Base-by-base conservation (phyloP, 139 green algal genomes). In the Edaphochlamys debaryana region DNA sequence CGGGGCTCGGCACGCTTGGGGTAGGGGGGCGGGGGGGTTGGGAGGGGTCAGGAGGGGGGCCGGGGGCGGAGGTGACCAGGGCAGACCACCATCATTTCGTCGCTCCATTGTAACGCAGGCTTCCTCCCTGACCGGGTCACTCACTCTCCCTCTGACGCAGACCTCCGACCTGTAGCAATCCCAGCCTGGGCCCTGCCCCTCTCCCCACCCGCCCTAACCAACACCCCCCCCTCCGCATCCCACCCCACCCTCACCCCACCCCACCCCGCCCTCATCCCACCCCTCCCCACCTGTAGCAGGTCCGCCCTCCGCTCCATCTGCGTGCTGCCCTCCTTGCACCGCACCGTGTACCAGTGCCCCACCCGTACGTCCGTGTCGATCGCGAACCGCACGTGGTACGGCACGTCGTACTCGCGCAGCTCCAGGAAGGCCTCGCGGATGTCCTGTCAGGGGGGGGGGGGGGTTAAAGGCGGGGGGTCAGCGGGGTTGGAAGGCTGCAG, bases 401-500 rank as follows among this genome's bases (percentile, higher is more conserved):
- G 96, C 84, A 99, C 97, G 81, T 99, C 97, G 81, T 98, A 95
- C 93, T 99, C 97, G 5, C 96, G 89, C 79, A 99, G 92, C 79
- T 98, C 97, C 66, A 95, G 79, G 20, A 99, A 90, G 13, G 75
- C 76, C 62, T 82, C 76, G 40, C 76, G 76, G 62, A 82, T 82
- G 76, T 82, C 76, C 76, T 82, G 76, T 8, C 23, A 41, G 8
- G 67, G 67, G 40, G 6, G 40, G 40, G 19, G 37, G 66, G 40
- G 40, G 67, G 20, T 4, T 11, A 48, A 48, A 37, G 66, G 36
- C 1, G 66, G 58, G 58, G 58, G n/a, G n/a, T n/a, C n/a, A n/a
- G 15, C 50, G 17, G 50, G 50, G 50, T 58, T 58, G 50, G 17
- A 17, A 17, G 50, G 50, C n/a, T n/a, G n/a, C n/a, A n/a, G n/a